Evolutionary conservation across 257 asterid species (phyloP).

Genomic region (Euphrasia confusa): DNA sequence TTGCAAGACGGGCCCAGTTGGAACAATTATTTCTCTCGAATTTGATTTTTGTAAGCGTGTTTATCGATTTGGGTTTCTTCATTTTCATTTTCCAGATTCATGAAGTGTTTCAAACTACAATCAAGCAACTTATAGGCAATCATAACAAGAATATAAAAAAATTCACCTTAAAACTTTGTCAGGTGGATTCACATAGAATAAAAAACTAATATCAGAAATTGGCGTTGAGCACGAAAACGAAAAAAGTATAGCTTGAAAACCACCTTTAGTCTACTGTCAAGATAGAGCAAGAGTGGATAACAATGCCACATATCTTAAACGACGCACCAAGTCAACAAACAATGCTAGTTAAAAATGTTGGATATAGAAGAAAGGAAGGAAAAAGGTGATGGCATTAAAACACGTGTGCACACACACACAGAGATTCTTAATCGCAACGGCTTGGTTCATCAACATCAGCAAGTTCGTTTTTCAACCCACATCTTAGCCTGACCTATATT

Average conservation of each 20-base stretch:
- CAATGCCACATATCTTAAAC: conserved; percentile 66
- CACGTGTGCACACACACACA: neutral
- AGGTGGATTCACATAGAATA: too few relatives aligned
- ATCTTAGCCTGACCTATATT: conserved; percentile 76
- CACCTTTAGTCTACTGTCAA: conserved; percentile 76
- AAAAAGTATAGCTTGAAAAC: neutral
- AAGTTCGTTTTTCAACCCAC: conserved; percentile 84
- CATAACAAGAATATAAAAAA: too few relatives aligned
- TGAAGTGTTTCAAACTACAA: too few relatives aligned
- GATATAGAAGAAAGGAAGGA: neutral
- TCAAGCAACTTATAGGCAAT: too few relatives aligned
- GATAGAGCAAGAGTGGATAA: conserved; percentile 77
- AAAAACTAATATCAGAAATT: neutral
- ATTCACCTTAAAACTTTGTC: too few relatives aligned
- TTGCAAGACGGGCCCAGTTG: too few relatives aligned
- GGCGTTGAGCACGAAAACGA: neutral
- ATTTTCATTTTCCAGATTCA: too few relatives aligned
- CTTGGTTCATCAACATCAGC: conserved; percentile 93
- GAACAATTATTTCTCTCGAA: too few relatives aligned
- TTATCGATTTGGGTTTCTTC: too few relatives aligned
- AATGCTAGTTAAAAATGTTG: neutral
- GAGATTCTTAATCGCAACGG: conserved; percentile 88
- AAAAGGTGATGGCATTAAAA: neutral
- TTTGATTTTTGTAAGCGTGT: too few relatives aligned
- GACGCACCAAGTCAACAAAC: conserved; percentile 11